Evolutionary conservation across 1,284 basidiomycete genomes (phyloP).

Genomic region (Rhodotorula sp.): DNA sequence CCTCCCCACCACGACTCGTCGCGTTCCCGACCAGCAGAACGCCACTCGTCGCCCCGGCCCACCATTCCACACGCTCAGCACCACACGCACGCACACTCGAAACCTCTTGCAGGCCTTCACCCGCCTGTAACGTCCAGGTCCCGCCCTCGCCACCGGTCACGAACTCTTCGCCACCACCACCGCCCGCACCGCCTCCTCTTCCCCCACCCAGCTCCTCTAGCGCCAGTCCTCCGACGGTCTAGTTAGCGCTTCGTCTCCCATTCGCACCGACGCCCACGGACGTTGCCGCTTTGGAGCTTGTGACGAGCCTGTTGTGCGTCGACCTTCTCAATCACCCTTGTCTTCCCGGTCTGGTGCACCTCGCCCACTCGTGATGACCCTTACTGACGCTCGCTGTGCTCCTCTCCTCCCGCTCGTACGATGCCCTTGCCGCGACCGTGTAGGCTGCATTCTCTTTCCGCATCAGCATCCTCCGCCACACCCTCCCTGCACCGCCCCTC

Average conservation of each 20-base stretch:
- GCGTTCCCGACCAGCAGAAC: background rate
- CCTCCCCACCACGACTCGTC: background rate
- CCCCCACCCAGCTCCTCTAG: background rate
- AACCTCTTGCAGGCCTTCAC: constrained; percentile 23
- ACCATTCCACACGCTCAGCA: background rate
- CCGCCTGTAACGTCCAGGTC: constrained; percentile 23
- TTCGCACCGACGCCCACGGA: background rate
- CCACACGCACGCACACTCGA: constrained; percentile 13
- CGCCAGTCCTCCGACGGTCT: too few species aligned
- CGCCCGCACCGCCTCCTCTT: background rate
- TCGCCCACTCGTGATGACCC: background rate
- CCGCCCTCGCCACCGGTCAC: background rate
- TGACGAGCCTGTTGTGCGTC: background rate
- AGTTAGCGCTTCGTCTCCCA: too few species aligned
- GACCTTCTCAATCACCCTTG: background rate
- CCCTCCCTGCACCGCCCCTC: background rate
- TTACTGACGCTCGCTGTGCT: background rate
- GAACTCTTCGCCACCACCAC: background rate
- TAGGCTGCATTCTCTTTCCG: background rate
- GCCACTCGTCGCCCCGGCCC: background rate
- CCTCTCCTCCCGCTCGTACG: too few species aligned
- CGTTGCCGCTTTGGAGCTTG: background rate
- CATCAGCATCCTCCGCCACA: background rate
- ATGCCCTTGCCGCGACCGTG: background rate
- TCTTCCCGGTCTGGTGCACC: background rate